A percentile compares a stretch with the other conserved stretches of the same genome.
Conservation (phyloP, 2,329 filamentous ascomycete species). For the Corinectria fuckeliana region DNA sequence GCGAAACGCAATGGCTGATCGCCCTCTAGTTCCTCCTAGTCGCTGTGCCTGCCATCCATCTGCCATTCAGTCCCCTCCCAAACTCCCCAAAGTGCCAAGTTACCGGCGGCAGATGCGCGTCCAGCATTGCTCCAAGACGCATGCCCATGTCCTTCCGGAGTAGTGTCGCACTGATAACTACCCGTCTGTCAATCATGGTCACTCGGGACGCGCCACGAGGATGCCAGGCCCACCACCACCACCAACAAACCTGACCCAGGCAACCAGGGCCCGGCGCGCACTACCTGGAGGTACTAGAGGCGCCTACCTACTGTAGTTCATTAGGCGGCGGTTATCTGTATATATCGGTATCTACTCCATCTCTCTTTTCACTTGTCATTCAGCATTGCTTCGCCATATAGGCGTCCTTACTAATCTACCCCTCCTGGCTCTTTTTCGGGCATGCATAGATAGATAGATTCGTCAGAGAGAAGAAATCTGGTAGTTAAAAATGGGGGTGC, state of each 20-base stretch:
- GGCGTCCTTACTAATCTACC: constrained; percentile 7
- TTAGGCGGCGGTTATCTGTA: too few relatives aligned
- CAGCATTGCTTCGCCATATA: constrained; percentile 14
- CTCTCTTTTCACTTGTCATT: neutral
- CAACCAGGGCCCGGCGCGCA: too few relatives aligned
- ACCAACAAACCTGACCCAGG: constrained; percentile 19
- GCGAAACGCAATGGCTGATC: constrained; percentile 21
- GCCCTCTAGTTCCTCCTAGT: constrained; percentile 16
- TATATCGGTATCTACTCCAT: neutral
- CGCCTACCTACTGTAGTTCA: too few relatives aligned
- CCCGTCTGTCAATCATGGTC: constrained; percentile 18
- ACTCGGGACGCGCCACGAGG: constrained; percentile 17
- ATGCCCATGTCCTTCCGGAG: constrained; percentile 9
- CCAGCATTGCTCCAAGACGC: neutral
- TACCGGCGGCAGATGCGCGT: constrained; percentile 37
- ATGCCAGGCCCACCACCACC: constrained; percentile 10
- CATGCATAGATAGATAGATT: constrained; percentile 26
- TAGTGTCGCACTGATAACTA: constrained; percentile 13
- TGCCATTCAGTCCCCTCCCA: neutral
- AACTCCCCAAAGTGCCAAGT: constrained; percentile 6
- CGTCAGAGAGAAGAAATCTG: constrained; percentile 13
- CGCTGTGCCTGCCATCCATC: neutral
- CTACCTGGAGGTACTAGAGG: too few relatives aligned
- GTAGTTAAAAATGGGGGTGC: constrained; percentile 18
- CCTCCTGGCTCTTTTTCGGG: constrained; percentile 7